phyloP scores from a whole-genome alignment of 345 rosid genomes.

The Mercurialis annua region DNA sequence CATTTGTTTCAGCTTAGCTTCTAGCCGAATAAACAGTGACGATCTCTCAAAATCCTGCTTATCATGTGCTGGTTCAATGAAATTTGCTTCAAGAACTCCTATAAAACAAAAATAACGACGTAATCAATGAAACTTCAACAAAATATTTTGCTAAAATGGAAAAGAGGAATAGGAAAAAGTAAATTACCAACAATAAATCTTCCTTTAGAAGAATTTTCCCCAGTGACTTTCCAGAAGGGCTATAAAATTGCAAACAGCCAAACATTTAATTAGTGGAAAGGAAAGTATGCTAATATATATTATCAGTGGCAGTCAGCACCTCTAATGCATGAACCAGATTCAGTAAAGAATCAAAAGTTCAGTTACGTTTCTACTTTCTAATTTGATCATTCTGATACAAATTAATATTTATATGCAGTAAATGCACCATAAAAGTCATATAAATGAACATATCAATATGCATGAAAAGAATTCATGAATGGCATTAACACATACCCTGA shows the following conservation, averaged over 20 bases:
- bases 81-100: constrained; percentile 97
- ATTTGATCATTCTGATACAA: constrained; percentile 3
- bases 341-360: background rate
- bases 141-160: constrained; percentile 14
- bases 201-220: constrained; percentile 51
- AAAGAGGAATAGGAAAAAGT: constrained; percentile 19
- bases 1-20: constrained; percentile 68
- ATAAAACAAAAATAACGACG: constrained; percentile 21
- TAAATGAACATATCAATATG: constrained; percentile 1
- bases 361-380: constrained; percentile 3
- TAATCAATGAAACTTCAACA: constrained; percentile 17
- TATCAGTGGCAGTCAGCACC: background rate
- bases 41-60: constrained; percentile 99
- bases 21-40: constrained; percentile 63
- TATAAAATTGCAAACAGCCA: constrained; percentile 32
- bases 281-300: background rate
- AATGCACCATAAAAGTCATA: background rate
- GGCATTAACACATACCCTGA: constrained; percentile 51
- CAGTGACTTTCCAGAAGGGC: constrained; percentile 93
- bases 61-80: constrained; percentile 95
- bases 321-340: background rate
- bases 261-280: constrained; percentile 21
- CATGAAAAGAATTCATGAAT: constrained; percentile 4
- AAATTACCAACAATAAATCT: constrained; percentile 72
- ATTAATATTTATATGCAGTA: background rate